These are phyloP conservation scores for Pseudogymnoascus sp. DNA, from an alignment of 2,329 filamentous ascomycete genomes.

Conservation along the genomic window DNA sequence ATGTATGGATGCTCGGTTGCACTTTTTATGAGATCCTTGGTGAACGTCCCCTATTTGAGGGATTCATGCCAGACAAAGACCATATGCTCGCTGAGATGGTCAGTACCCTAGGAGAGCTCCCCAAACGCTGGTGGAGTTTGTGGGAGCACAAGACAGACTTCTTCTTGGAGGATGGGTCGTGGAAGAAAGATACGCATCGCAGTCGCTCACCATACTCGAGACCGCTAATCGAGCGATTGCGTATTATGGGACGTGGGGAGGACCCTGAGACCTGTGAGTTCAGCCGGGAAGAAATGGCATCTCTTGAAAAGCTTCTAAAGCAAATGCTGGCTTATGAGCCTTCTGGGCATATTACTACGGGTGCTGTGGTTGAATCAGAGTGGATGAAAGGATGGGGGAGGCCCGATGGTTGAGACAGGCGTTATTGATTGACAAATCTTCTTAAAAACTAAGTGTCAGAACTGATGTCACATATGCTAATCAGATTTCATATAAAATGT, in stretches of 20 bases:
- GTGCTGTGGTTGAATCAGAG: background rate
- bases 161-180: background rate
- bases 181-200: background rate
- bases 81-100: conserved; percentile 54
- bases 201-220: background rate
- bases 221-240: background rate
- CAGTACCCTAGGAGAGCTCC: background rate
- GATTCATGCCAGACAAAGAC: conserved; percentile 55
- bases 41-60: background rate
- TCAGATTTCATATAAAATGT: no score
- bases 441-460: no score
- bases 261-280: background rate
- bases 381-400: background rate
- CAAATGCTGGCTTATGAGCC: background rate
- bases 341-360: background rate
- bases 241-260: background rate
- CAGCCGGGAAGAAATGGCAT: background rate
- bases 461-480: no score
- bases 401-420: background rate
- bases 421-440: background rate
- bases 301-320: background rate
- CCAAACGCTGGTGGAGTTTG: background rate
- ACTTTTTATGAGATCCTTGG: background rate
- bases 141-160: background rate
- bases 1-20: background rate